These are phyloP conservation scores for Phytophthora macrochlamydospora DNA, from an alignment of 352 stramenopile genomes.

Conservation along the genomic window DNA sequence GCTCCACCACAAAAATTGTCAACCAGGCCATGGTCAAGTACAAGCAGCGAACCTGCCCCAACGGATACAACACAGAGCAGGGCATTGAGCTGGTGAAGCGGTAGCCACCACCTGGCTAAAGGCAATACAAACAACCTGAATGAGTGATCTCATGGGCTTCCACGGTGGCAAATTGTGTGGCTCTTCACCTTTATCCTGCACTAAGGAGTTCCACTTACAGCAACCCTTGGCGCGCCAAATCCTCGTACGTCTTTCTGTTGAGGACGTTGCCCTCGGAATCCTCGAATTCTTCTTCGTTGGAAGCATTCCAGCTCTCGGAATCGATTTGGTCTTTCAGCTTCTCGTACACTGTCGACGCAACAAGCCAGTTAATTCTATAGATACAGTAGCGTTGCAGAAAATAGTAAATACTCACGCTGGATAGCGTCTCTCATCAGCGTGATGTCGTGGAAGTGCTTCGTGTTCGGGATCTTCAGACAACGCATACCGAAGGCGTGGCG, in stretches of 20 bases:
- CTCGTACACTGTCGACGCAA: slow-evolving; percentile 88
- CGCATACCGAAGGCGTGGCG: slow-evolving; percentile 98
- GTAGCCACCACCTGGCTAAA: neutral
- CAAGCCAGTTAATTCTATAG: neutral
- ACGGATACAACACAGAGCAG: slow-evolving; percentile 53
- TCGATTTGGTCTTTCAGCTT: slow-evolving; percentile 96
- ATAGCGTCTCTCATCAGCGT: slow-evolving; percentile 97
- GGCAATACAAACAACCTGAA: neutral
- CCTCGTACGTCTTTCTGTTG: slow-evolving; percentile 97
- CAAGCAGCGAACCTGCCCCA: slow-evolving; percentile 48
- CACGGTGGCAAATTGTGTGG: neutral
- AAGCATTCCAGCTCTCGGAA: slow-evolving; percentile 93
- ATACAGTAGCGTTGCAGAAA: neutral
- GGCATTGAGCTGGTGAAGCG: slow-evolving; percentile 42
- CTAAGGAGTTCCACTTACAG: slow-evolving; percentile 63
- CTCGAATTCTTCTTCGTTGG: slow-evolving; percentile 98
- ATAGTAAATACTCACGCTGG: slow-evolving; percentile 48
- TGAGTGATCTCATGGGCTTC: neutral
- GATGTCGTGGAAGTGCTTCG: slow-evolving; percentile 99
- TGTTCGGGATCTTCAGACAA: slow-evolving; percentile 99
- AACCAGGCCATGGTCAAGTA: slow-evolving; percentile 52
- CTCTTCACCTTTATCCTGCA: neutral
- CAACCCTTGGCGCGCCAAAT: slow-evolving; percentile 97
- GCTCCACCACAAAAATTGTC: slow-evolving; percentile 48
- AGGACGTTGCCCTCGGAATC: slow-evolving; percentile 99